Evolutionary conservation across 768 basidiomycete species (phyloP), one percentile per base, ranked within the genome.

Genomic region (Piloderma croceum): DNA sequence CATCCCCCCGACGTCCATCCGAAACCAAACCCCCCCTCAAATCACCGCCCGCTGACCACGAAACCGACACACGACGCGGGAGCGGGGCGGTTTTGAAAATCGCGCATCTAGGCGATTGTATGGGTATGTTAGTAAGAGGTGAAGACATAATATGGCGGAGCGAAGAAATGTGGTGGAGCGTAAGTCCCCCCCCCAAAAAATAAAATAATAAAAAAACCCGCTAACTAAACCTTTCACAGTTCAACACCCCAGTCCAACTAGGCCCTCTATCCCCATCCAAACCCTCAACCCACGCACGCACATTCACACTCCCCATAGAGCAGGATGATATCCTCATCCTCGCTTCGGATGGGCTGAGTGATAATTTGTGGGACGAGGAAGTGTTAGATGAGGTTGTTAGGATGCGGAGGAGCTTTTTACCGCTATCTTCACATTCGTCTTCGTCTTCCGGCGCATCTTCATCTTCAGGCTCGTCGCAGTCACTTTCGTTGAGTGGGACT

Each of bases 151-250:
- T 80, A 2, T 96, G 90, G 81, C 73, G 91, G 23, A 86, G 81
- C 36, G 77, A 87, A 31, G 93, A 96, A 61, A 93, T 94, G 88
- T 92, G 91, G 79, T 91, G 90, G 76, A 74, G 71, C 11, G 79
- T 79, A 53, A 57, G 78, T 69, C 24, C n/a, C n/a, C n/a, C n/a
- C n/a, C n/a, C n/a, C n/a, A n/a, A n/a, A n/a, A n/a, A n/a, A n/a
- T n/a, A n/a, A n/a, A n/a, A n/a, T n/a, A n/a, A n/a, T n/a, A n/a
- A n/a, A n/a, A n/a, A n/a, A n/a, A n/a, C 12, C 7, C 25, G n/a
- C 40, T 27, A 12, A 25, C 31, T 24, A 19, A 5, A 34, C 25
- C 36, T 15, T 9, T 29, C 15, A 19, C 42, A 67, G 68, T 81
- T 81, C 59, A 81, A 81, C 50, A 76, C 73, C n/a, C 80, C 78